Evolutionary conservation across 2,329 filamentous ascomycete species (phyloP), one percentile per base, ranked within the genome.

Genomic region (Claviceps sp.): DNA sequence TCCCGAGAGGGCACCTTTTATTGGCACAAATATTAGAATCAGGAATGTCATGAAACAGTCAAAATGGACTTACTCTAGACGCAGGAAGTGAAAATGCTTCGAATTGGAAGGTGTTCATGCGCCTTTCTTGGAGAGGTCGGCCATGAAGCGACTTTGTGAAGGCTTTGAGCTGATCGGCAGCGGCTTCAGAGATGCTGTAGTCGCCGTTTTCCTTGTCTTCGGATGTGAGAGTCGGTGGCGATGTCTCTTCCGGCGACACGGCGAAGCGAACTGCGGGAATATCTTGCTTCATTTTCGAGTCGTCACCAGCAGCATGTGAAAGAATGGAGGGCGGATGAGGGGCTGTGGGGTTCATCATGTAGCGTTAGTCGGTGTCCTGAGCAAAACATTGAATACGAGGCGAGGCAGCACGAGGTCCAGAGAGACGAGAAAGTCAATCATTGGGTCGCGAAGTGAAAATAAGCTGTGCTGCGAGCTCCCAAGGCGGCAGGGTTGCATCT

Each of bases 71-170:
- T 81, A 91, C 88, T 70, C 87, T 79, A 46, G 88, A 91, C 36
- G 80, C 77, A 40, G 93, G 91, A 50, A 97, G 75, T 38, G 93
- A 97, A 57, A 95, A 83, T 37, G 91, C 85, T 65, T 96, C 90
- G 63, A 90, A 97, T 44, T 85, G 83, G 69, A 89, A 95, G 64
- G 89, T 87, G 64, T 85, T 86, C 74, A 95, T 81, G 57, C 90
- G 81, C 53, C 82, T 78, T 60, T 90, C 85, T 70, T 96, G 90
- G 55, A 95, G 76, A 60, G 84, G 81, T 47, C 82, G 78, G 56
- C 81, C 81, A 57, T 89, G 85, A 26, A 95, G 72, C 24, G 81
- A 83, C 59, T 82, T 79, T 49, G 86, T 83, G 55, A 95, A 72
- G 54, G 81, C 82, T 58, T 78, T 79, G 52, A 94, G 73, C 62